A percentile compares a stretch with the other conserved stretches of the same genome.
phyloP scores from a whole-genome alignment of 2,329 filamentous ascomycete species.

The Aspergillus persii region DNA sequence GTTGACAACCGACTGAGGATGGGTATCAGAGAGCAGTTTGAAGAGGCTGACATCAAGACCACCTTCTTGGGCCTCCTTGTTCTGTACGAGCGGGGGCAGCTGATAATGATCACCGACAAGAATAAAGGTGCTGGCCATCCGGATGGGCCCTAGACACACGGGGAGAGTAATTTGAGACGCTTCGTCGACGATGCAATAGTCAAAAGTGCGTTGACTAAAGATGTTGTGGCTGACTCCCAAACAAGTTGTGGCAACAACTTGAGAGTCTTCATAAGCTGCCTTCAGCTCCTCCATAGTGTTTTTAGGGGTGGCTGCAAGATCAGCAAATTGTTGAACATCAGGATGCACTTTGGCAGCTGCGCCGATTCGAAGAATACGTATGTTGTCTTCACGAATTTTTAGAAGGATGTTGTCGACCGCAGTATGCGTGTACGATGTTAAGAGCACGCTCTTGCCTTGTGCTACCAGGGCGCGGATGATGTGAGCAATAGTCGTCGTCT shows the following conservation, averaged over 20 bases:
- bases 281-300: slow-evolving; percentile 79
- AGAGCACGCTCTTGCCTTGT: slow-evolving; percentile 85
- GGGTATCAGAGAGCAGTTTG: slow-evolving; percentile 84
- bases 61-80: slow-evolving; percentile 79
- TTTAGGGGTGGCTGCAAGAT: slow-evolving; percentile 71
- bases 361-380: slow-evolving; percentile 80
- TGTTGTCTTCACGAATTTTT: slow-evolving; percentile 77
- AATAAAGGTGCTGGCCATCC: slow-evolving; percentile 89
- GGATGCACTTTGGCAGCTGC: slow-evolving; percentile 81
- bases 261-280: slow-evolving; percentile 77
- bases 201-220: slow-evolving; percentile 85
- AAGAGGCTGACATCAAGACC: slow-evolving; percentile 92
- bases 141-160: slow-evolving; percentile 88
- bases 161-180: slow-evolving; percentile 96
- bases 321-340: slow-evolving; percentile 81
- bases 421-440: slow-evolving; percentile 95
- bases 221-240: slow-evolving; percentile 85
- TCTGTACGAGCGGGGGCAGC: slow-evolving; percentile 88
- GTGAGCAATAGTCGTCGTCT: slow-evolving; percentile 96
- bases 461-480: slow-evolving; percentile 88
- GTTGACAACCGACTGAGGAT: slow-evolving; percentile 83
- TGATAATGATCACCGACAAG: slow-evolving; percentile 97
- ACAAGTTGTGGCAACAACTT: slow-evolving; percentile 92
- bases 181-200: slow-evolving; percentile 98
- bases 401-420: slow-evolving; percentile 97